phyloP scores from a whole-genome alignment of 441 rosid species.

The Euphorbia celastroides region DNA sequence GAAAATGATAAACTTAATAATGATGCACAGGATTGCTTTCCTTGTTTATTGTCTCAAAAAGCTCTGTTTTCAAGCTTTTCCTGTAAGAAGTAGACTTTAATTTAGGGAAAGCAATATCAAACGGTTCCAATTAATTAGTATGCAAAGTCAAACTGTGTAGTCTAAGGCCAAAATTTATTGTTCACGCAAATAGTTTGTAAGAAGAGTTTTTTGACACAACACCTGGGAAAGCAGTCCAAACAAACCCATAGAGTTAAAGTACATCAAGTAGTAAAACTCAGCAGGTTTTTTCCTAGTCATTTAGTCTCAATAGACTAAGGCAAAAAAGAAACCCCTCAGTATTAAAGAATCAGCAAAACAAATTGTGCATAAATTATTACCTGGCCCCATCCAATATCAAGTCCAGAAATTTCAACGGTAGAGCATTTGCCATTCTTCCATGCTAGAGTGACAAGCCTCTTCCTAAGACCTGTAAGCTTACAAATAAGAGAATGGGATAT shows the following conservation, averaged over 20 bases:
- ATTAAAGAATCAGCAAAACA: background rate
- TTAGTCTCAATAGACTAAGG: background rate
- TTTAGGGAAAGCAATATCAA: no score
- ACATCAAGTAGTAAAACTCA: background rate
- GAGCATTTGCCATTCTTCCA: conserved; percentile 51
- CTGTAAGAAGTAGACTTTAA: no score
- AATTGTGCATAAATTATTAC: conserved; percentile 30
- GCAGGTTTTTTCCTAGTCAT: background rate
- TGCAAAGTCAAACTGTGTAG: no score
- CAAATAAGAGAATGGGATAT: conserved; percentile 15
- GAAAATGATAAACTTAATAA: no score
- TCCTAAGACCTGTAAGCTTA: conserved; percentile 79
- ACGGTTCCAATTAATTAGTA: no score
- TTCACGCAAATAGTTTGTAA: no score
- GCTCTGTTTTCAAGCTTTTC: no score
- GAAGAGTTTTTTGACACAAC: no score
- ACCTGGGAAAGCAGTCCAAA: no score
- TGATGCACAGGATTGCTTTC: no score
- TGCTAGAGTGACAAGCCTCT: conserved; percentile 52
- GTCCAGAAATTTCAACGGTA: conserved; percentile 84
- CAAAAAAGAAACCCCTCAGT: background rate
- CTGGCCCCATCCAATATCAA: conserved; percentile 99
- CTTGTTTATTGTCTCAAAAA: no score
- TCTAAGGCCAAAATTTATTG: no score
- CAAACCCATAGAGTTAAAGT: background rate